Conservation (phyloP, 345 rosid species). For the Pistacia vera region DNA sequence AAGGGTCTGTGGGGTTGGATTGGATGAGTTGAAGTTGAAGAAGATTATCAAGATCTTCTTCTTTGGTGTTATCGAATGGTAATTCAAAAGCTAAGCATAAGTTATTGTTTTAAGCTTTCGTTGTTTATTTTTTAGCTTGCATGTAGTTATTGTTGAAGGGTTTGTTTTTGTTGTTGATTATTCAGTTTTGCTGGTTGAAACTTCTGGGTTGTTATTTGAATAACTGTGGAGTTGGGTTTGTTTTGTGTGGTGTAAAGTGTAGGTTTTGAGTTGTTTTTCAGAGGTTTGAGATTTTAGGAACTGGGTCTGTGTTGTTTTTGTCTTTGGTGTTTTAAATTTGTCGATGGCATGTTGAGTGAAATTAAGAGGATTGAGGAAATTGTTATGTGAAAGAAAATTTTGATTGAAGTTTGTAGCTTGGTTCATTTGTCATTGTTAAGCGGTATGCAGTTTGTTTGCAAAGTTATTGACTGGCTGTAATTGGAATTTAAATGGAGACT, state of each 20-base stretch:
- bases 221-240: neutral
- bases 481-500: constrained; percentile 1
- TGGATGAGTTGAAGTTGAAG: constrained; percentile 38
- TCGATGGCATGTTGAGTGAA: neutral
- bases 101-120: neutral
- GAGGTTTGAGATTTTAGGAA: constrained; percentile 1
- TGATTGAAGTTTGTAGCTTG: neutral
- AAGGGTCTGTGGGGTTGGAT: constrained; percentile 11
- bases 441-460: neutral
- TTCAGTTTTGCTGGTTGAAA: constrained; percentile 6
- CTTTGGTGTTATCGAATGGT: constrained; percentile 39
- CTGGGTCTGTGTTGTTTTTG: neutral
- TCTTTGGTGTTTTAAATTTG: neutral
- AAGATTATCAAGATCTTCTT: constrained; percentile 20
- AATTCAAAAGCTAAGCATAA: constrained; percentile 9
- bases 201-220: neutral
- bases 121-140: neutral
- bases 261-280: neutral
- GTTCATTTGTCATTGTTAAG: neutral
- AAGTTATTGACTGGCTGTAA: constrained; percentile 3
- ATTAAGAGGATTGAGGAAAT: neutral
- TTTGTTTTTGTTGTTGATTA: neutral
- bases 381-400: neutral
- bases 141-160: constrained; percentile 6
- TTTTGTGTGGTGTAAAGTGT: neutral